phyloP scores from a whole-genome alignment of 345 rosid species.

The Eucalyptus pauciflora region DNA sequence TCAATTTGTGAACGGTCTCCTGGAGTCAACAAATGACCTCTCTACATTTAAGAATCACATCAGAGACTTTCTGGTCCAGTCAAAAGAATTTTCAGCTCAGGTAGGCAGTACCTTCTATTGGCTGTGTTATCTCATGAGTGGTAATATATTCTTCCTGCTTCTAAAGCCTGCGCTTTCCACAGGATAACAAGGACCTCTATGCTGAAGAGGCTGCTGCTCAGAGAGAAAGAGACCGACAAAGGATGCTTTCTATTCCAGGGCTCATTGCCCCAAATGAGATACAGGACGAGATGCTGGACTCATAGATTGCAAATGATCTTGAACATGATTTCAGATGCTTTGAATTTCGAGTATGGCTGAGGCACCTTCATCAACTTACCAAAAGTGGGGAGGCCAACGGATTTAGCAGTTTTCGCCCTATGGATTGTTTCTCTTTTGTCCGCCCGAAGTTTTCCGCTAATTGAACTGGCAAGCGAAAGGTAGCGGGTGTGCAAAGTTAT shows the following conservation, averaged over 20 bases:
- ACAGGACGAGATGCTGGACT: slow-evolving; percentile 78
- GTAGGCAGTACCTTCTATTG: slow-evolving; percentile 8
- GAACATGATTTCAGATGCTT: slow-evolving; percentile 12
- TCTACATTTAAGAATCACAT: slow-evolving; percentile 79
- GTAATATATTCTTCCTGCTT: background rate
- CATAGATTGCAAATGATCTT: slow-evolving; percentile 13
- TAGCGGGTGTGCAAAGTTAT: background rate
- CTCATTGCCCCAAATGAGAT: slow-evolving; percentile 68
- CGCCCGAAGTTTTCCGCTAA: background rate
- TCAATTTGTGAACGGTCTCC: slow-evolving; percentile 77
- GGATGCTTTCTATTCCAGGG: slow-evolving; percentile 75
- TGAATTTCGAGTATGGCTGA: background rate
- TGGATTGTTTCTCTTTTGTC: background rate
- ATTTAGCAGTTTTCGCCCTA: slow-evolving; percentile 1
- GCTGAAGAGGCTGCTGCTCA: slow-evolving; percentile 78
- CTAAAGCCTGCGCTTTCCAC: background rate
- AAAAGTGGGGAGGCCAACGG: slow-evolving; percentile 4
- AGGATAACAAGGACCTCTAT: slow-evolving; percentile 77
- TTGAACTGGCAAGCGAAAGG: slow-evolving; percentile 6
- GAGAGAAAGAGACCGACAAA: slow-evolving; percentile 55
- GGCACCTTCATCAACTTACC: background rate
- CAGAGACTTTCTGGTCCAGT: slow-evolving; percentile 89
- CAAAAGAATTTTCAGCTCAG: slow-evolving; percentile 83
- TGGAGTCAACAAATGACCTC: slow-evolving; percentile 74
- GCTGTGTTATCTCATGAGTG: background rate